These are phyloP conservation scores for Dioscorea zingiberensis DNA, from an alignment of 106 monocot species.

Conservation along the genomic window DNA sequence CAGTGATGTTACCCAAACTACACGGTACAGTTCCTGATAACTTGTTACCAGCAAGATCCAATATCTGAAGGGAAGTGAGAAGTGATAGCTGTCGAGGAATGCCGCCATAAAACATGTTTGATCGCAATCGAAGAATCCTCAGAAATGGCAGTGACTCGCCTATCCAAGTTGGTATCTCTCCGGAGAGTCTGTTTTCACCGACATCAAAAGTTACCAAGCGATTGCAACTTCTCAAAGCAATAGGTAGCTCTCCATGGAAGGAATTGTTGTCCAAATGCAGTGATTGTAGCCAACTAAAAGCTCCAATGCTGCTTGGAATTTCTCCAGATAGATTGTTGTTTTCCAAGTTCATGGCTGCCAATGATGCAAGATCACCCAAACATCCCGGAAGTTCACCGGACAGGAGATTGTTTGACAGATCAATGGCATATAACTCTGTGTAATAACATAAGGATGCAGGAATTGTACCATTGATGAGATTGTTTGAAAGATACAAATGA, in stretches of 20 bases:
- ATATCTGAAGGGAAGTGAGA: not conserved
- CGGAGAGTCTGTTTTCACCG: not conserved
- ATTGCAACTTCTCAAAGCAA: not conserved
- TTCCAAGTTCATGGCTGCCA: too few species aligned
- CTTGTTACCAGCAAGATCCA: not conserved
- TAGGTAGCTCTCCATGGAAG: not conserved
- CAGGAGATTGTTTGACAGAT: too few species aligned
- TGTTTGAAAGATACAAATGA: too few species aligned
- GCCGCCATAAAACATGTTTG: not conserved
- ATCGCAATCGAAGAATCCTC: not conserved
- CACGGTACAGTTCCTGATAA: not conserved
- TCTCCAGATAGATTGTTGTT: too few species aligned
- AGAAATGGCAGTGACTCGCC: not conserved
- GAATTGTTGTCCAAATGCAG: too few species aligned
- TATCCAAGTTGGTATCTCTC: not conserved
- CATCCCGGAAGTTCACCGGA: too few species aligned
- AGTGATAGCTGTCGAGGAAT: not conserved
- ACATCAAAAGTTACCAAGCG: not conserved
- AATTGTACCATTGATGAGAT: too few species aligned
- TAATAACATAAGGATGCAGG: too few species aligned
- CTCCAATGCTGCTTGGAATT: too few species aligned
- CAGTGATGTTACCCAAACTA: not conserved
- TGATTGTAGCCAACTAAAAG: too few species aligned
- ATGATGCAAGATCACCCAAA: too few species aligned
- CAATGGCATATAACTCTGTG: too few species aligned